A percentile compares a stretch with the other conserved stretches of the same genome.
Evolutionary conservation across 2,329 filamentous ascomycete species (phyloP).

Genomic region (Byssothecium circinans): DNA sequence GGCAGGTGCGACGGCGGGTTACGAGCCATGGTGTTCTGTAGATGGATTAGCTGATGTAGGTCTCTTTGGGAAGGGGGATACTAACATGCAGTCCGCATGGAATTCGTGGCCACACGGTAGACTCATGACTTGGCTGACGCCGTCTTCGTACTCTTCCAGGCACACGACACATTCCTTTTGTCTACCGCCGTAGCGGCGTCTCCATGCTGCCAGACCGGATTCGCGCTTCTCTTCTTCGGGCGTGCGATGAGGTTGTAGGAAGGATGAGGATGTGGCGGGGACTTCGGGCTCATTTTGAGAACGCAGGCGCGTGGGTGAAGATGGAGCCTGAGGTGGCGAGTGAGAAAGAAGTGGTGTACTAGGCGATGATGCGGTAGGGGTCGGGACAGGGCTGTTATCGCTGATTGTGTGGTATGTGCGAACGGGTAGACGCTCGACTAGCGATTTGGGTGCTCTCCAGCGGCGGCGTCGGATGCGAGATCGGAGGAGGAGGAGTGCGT

Average conservation of each 20-base stretch:
- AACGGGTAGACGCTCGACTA: slow-evolving; percentile 92
- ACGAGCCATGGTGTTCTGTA: slow-evolving; percentile 92
- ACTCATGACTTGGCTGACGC: slow-evolving; percentile 93
- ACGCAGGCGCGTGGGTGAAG: slow-evolving; percentile 59
- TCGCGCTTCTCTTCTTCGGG: slow-evolving; percentile 57
- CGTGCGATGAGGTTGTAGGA: slow-evolving; percentile 29
- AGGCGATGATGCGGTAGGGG: slow-evolving; percentile 66
- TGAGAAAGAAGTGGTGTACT: slow-evolving; percentile 77
- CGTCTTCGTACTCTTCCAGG: slow-evolving; percentile 93
- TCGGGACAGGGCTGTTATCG: slow-evolving; percentile 62
- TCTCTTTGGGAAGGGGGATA: slow-evolving; percentile 29
- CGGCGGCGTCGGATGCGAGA: slow-evolving; percentile 84
- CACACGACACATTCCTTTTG: slow-evolving; percentile 94
- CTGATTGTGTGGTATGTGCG: slow-evolving; percentile 89
- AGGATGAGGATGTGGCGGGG: slow-evolving; percentile 39
- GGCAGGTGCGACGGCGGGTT: slow-evolving; percentile 92
- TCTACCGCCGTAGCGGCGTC: slow-evolving; percentile 62
- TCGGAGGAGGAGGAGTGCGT: slow-evolving; percentile 81
- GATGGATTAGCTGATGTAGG: slow-evolving; percentile 22
- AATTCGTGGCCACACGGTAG: slow-evolving; percentile 97
- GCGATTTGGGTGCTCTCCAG: slow-evolving; percentile 96
- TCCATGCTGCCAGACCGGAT: slow-evolving; percentile 54
- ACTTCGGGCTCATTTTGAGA: slow-evolving; percentile 67
- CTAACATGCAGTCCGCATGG: slow-evolving; percentile 97
- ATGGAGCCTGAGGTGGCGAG: slow-evolving; percentile 21